Base-by-base conservation (phyloP, 2,329 filamentous ascomycete genomes). In the Elsinoe batatas region DNA sequence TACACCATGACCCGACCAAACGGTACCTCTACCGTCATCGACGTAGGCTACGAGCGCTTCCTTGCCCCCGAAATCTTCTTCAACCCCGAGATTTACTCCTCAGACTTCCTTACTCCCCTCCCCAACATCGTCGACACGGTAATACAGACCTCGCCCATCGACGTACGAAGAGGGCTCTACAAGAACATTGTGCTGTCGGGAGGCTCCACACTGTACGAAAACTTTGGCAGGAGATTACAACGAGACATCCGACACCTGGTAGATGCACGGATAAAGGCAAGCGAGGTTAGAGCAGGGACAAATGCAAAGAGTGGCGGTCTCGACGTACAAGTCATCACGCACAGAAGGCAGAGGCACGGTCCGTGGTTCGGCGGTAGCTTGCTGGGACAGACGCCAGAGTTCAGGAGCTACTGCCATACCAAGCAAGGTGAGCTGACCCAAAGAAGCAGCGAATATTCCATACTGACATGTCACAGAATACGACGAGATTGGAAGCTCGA, bases 101-200 rank as follows among this genome's bases (percentile, higher is more conserved):
- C 91, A 62, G 93, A 98, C 70, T 98, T 98, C 77, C 76, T 98
- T 62, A 98, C 93, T 11, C 93, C 93, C 12, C 81, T 98, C 7
- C 93, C 93, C 20, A 87, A 82, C 51, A 93, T 98, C 51, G 94
- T 98, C 59, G 93, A 98, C 68, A 87, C 86, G 56, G 93, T 97
- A 61, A 98, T 98, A 65, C 93, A 98, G 73, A 91, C 90, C 56
- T 95, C 91, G 33, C 93, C 93, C 40, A 98, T 98, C 65, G 93
- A 98, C 68, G 94, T 98, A 44, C 87, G 93, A 67, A 84, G 93
- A 74, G 93, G 93, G 40, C 79, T 98, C 36, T 98, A 98, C 82
- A 98, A 98, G 83, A 98, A 98, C 75, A 98, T 98, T 74, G 93
- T 98, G 35, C 79, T 98, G 36, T 97, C 91, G 3, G 93, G 93